Evolutionary conservation across 805 yeast genomes (phyloP).

Genomic region (Saccharomycopsis sp.): DNA sequence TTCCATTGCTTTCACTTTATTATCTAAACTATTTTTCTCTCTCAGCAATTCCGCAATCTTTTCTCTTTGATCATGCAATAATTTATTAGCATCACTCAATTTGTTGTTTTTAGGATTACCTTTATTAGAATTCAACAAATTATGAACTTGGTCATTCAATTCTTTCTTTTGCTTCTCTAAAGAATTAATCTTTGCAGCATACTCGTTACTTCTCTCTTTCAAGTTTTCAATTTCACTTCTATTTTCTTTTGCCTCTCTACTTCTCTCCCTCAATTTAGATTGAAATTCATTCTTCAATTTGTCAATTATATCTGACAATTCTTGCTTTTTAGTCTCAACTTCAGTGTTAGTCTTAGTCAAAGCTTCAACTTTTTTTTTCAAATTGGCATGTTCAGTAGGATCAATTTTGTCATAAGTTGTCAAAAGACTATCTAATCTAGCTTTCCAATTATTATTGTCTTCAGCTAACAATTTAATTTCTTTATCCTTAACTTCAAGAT

Average conservation of each 20-base stretch:
- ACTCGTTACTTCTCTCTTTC: conserved; percentile 23
- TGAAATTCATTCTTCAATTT: conserved; percentile 26
- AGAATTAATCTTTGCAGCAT: conserved; percentile 20
- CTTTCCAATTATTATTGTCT: conserved; percentile 56
- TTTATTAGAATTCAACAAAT: neutral
- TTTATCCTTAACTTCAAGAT: conserved; percentile 42
- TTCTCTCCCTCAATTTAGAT: conserved; percentile 22
- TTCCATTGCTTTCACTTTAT: conserved; percentile 2
- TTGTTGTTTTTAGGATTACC: conserved; percentile 21
- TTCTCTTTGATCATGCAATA: conserved; percentile 19
- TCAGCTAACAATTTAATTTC: conserved; percentile 40
- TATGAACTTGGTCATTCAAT: conserved; percentile 26
- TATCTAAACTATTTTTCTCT: neutral
- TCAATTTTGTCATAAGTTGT: conserved; percentile 41
- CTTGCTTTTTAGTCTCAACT: conserved; percentile 23
- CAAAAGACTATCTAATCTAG: conserved; percentile 41
- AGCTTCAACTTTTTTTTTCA: conserved; percentile 29
- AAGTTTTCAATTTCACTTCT: conserved; percentile 20
- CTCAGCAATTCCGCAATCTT: conserved; percentile 9
- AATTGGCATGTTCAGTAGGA: conserved; percentile 37
- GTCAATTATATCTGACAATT: conserved; percentile 22
- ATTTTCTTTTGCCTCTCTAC: conserved; percentile 24
- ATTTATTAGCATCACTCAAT: conserved; percentile 24
- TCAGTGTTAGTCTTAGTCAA: conserved; percentile 24
- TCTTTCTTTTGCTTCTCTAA: conserved; percentile 27